These are phyloP conservation scores for Priceomyces castillae DNA, from an alignment of 805 yeast genomes.

Conservation along the genomic window DNA sequence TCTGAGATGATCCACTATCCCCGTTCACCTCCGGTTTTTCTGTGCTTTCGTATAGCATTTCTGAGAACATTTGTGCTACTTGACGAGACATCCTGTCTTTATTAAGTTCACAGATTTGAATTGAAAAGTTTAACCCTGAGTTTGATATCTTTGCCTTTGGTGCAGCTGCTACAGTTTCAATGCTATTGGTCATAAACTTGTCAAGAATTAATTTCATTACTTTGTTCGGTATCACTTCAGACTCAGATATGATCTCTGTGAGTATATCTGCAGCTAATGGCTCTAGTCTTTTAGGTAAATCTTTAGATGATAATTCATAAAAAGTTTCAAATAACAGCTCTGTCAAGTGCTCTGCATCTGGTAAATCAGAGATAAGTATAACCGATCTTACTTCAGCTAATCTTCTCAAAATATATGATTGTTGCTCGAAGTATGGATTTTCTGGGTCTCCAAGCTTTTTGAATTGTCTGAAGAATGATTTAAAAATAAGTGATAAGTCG, in stretches of 20 bases:
- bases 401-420: conserved; percentile 60
- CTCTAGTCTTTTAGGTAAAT: conserved; percentile 53
- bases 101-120: conserved; percentile 66
- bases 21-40: conserved; percentile 17
- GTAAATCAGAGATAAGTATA: conserved; percentile 71
- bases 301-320: conserved; percentile 48
- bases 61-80: conserved; percentile 77
- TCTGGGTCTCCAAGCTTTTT: conserved; percentile 51
- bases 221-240: conserved; percentile 57
- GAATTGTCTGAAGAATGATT: conserved; percentile 62
- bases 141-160: conserved; percentile 33
- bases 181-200: conserved; percentile 44
- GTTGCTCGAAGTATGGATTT: conserved; percentile 60
- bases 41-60: conserved; percentile 56
- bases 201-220: conserved; percentile 65
- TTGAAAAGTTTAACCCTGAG: conserved; percentile 64
- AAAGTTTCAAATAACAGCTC: conserved; percentile 57
- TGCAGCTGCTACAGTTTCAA: conserved; percentile 16
- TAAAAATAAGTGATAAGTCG: conserved; percentile 64
- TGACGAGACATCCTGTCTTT: conserved; percentile 72
- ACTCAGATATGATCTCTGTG: conserved; percentile 70
- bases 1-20: conserved; percentile 6
- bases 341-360: conserved; percentile 55
- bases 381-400: conserved; percentile 74
- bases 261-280: conserved; percentile 68